Conservation (phyloP, 73 alveolate species). For the Effrenium voratum region DNA sequence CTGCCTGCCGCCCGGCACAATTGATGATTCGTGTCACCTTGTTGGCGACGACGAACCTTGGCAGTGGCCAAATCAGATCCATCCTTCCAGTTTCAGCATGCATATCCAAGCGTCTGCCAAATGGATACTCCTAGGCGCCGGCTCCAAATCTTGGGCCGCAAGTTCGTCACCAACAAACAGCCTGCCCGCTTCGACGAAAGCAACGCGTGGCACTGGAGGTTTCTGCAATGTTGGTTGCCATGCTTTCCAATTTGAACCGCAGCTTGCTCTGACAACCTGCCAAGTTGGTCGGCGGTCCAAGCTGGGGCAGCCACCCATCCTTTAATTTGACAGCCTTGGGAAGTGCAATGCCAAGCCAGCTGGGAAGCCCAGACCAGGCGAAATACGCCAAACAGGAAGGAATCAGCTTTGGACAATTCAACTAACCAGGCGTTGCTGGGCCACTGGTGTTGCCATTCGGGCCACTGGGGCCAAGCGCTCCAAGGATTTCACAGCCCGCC, state of each 20-base stretch:
- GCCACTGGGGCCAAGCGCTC: background rate
- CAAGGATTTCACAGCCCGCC: constrained; percentile 82
- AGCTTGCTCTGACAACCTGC: background rate
- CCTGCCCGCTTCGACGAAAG: no score
- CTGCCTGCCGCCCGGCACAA: constrained; percentile 97
- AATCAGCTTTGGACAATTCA: background rate
- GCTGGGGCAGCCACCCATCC: constrained; percentile 42
- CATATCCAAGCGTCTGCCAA: background rate
- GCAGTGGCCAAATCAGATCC: background rate
- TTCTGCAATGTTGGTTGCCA: background rate
- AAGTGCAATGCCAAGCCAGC: background rate
- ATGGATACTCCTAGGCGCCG: background rate
- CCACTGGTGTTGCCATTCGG: background rate
- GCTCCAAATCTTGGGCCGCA: constrained; percentile 95
- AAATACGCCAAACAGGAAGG: background rate
- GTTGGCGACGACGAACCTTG: constrained; percentile 96
- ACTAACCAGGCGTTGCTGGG: background rate
- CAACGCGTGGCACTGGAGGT: background rate
- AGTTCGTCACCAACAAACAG: constrained; percentile 88
- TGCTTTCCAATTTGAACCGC: background rate
- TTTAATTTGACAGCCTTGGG: constrained; percentile 65
- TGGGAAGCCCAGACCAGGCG: background rate
- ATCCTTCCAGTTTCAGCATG: background rate
- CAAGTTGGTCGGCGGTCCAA: background rate
- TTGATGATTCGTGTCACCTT: constrained; percentile 98